Conservation (phyloP, 768 basidiomycete species). For the Kwoniella mangroviensis region DNA sequence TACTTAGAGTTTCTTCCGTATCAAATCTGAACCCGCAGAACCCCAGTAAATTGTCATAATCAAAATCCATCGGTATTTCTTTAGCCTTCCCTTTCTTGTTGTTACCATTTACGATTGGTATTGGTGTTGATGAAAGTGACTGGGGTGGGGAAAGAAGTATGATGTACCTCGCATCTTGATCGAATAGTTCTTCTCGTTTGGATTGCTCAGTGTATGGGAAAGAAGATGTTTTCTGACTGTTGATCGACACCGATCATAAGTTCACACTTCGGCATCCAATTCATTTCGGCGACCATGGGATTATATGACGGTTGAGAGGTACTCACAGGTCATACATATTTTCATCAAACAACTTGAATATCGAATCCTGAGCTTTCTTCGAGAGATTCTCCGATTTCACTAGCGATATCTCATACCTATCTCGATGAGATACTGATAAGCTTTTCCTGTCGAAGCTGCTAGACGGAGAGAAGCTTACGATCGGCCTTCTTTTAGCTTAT, state of each 20-base stretch:
- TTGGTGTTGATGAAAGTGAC: neutral
- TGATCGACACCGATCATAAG: too few relatives aligned
- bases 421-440: neutral
- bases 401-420: conserved; percentile 19
- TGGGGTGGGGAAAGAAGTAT: conserved; percentile 9
- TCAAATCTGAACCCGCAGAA: conserved; percentile 49
- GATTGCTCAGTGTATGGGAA: conserved; percentile 24
- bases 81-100: conserved; percentile 28
- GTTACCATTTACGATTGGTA: neutral
- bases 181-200: conserved; percentile 48
- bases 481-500: neutral
- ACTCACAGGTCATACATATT: conserved; percentile 36
- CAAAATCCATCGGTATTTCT: conserved; percentile 16
- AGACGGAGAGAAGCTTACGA: neutral
- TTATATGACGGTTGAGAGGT: neutral
- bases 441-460: neutral
- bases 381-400: conserved; percentile 15
- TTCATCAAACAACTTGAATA: conserved; percentile 27
- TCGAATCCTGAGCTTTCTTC: conserved; percentile 4
- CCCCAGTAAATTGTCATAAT: conserved; percentile 28
- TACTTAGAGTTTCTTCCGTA: conserved; percentile 43
- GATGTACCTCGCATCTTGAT: conserved; percentile 33
- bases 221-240: conserved; percentile 18
- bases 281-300: too few relatives aligned
- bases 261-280: neutral